Percentiles rank a stretch among this genome's conserved stretches.
Conservation (phyloP, 2,329 filamentous ascomycete species). For the Arthrobotrys pseudoclavata region DNA sequence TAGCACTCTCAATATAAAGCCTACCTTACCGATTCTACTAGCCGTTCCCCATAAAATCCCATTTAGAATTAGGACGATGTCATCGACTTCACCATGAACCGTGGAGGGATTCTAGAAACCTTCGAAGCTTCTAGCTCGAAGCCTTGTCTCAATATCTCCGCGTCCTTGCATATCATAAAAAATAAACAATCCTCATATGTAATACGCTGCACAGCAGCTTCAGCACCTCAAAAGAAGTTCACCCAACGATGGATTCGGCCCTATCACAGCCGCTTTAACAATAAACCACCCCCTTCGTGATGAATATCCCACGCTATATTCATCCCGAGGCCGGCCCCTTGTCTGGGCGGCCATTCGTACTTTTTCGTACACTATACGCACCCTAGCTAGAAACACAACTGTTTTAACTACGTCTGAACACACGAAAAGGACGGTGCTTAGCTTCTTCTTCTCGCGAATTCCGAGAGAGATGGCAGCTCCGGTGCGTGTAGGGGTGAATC, state of each 20-base stretch:
- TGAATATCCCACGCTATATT: conserved; percentile 6
- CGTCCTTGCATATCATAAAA: conserved; percentile 1
- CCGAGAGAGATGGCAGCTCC: conserved; percentile 11
- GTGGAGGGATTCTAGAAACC: conserved; percentile 7
- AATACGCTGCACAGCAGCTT: background rate
- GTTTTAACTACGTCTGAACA: conserved; percentile 53
- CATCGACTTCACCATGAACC: conserved; percentile 2
- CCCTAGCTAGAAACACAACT: conserved; percentile 24
- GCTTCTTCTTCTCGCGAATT: background rate
- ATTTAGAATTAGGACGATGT: background rate
- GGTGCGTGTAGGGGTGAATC: conserved; percentile 7
- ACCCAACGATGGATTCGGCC: background rate
- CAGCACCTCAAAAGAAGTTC: background rate
- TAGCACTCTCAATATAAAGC: background rate
- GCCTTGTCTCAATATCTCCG: conserved; percentile 14
- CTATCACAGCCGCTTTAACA: background rate
- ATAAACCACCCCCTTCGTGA: background rate
- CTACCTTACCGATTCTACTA: background rate
- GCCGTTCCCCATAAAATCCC: background rate
- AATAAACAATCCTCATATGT: background rate
- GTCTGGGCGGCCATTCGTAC: conserved; percentile 7
- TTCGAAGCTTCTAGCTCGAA: conserved; percentile 8
- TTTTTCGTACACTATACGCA: conserved; percentile 3
- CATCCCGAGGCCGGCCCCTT: conserved; percentile 29
- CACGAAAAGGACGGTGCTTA: conserved; percentile 26